phyloP scores from a whole-genome alignment of 2,329 filamentous ascomycete genomes.

The Phyllosticta capitalensis region DNA sequence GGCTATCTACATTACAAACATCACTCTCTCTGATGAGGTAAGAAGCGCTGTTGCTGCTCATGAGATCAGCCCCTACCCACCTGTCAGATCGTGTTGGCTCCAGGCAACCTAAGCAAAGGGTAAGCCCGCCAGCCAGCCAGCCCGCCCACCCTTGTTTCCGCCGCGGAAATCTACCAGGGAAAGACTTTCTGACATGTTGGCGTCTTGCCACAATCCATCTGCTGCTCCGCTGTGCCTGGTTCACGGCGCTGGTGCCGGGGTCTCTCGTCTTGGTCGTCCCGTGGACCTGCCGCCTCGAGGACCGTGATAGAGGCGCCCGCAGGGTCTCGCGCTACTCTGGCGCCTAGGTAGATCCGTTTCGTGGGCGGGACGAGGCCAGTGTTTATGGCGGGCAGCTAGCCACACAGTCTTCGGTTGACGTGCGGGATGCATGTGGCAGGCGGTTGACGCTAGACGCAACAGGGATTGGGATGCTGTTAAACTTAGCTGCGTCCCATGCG shows the following conservation, averaged over 20 bases:
- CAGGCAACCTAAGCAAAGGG: not conserved
- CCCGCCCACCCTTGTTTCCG: not conserved
- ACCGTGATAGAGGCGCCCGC: not conserved
- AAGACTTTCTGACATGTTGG: not conserved
- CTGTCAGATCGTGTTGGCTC: not conserved
- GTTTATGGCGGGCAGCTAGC: not conserved
- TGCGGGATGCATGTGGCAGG: not conserved
- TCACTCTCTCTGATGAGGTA: too few species aligned
- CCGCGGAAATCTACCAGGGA: not conserved
- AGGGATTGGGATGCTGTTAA: not conserved
- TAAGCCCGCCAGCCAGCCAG: not conserved
- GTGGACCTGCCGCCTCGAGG: not conserved
- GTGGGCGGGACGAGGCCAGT: not conserved
- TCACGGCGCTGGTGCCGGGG: not conserved
- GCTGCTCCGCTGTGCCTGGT: not conserved
- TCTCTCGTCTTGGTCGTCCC: not conserved
- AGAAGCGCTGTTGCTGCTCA: too few species aligned
- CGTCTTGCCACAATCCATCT: not conserved
- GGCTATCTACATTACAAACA: too few species aligned
- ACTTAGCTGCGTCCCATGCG: not conserved
- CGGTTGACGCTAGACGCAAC: not conserved
- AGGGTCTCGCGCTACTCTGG: not conserved
- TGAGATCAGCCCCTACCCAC: not conserved
- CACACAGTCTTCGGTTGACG: not conserved
- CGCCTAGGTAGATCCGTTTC: not conserved